Conservation (phyloP, 2,329 filamentous ascomycete genomes). For the Hypoxylon sp. region DNA sequence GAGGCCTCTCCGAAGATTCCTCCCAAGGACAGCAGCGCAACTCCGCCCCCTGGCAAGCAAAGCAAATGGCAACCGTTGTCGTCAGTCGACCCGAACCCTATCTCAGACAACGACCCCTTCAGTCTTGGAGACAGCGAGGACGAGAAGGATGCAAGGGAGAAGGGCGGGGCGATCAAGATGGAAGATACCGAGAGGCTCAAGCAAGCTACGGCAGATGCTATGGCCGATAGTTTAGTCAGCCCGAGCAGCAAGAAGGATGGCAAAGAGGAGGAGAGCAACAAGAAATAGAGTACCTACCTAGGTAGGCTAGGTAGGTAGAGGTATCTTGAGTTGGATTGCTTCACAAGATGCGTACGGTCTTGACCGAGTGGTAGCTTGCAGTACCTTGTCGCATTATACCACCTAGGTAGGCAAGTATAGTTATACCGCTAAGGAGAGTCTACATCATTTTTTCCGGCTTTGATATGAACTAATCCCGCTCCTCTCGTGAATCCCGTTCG, state of each 20-base stretch:
- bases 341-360: constrained; percentile 7
- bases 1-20: constrained; percentile 66
- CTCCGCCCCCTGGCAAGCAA: constrained; percentile 63
- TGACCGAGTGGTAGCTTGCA: constrained; percentile 3
- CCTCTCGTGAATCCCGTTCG: neutral
- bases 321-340: neutral
- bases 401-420: no score
- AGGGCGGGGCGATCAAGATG: constrained; percentile 57
- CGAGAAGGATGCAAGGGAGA: constrained; percentile 77
- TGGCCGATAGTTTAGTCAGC: constrained; percentile 63
- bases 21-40: constrained; percentile 58
- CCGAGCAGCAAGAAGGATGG: constrained; percentile 44
- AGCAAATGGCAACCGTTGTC: constrained; percentile 99
- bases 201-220: constrained; percentile 69
- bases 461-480: neutral
- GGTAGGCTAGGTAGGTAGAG: no score
- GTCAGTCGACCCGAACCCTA: constrained; percentile 81
- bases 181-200: constrained; percentile 69
- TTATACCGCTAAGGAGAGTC: no score
- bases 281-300: no score
- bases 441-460: no score
- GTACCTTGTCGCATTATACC: neutral
- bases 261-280: constrained; percentile 30
- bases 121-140: constrained; percentile 95
- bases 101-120: constrained; percentile 93